A percentile compares a stretch with the other conserved stretches of the same genome.
Conservation (phyloP, 164 flowering plant species). For the Nymphaea thermarum region DNA sequence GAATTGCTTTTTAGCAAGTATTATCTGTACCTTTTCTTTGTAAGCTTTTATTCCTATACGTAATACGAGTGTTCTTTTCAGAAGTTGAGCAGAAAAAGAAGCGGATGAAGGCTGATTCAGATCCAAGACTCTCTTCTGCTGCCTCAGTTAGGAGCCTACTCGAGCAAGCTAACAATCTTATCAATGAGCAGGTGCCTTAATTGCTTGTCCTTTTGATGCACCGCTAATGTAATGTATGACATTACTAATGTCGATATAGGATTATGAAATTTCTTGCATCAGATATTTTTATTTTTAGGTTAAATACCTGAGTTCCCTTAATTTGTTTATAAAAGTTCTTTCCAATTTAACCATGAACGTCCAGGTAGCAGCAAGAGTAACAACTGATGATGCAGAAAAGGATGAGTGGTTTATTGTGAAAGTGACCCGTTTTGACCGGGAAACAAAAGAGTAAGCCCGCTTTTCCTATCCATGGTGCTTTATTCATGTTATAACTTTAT, state of each 20-base stretch:
- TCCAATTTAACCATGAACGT: not conserved
- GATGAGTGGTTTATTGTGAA: constrained; percentile 98
- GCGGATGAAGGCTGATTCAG: constrained; percentile 74
- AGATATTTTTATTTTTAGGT: not conserved
- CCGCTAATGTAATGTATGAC: not conserved
- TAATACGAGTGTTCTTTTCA: not conserved
- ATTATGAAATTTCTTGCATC: not conserved
- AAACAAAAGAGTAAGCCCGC: constrained; percentile 76
- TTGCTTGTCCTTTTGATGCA: not conserved
- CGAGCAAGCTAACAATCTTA: constrained; percentile 59
- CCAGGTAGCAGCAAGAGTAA: constrained; percentile 93
- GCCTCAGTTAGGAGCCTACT: constrained; percentile 54
- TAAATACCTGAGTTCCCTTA: not conserved
- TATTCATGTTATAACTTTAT: not conserved
- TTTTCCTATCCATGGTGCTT: not conserved
- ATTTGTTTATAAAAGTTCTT: not conserved
- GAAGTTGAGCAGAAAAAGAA: constrained; percentile 69
- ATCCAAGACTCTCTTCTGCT: constrained; percentile 50
- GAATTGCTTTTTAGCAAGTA: too few species aligned
- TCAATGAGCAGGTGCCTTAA: constrained; percentile 80
- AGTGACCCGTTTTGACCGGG: constrained; percentile 81
- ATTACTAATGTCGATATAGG: too few species aligned
- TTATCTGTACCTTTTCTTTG: too few species aligned
- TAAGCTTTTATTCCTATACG: not conserved
- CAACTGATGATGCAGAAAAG: constrained; percentile 66